A percentile compares a stretch with the other conserved stretches of the same genome.
phyloP scores from a whole-genome alignment of 345 rosid species.

The Lepidium sativum region DNA sequence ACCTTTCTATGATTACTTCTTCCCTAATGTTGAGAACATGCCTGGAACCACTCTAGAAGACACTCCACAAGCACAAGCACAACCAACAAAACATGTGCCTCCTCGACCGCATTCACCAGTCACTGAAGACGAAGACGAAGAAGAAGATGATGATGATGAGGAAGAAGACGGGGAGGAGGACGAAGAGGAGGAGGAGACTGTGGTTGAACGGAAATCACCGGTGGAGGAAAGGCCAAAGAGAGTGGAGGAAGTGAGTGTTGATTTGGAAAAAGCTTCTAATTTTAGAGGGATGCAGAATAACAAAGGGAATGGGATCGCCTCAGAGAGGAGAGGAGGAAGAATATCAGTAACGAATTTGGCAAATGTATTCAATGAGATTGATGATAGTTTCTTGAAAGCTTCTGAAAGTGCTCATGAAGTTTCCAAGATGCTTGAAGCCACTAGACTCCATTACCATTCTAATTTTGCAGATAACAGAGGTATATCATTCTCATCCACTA shows the following conservation, averaged over 20 bases:
- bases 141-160: neutral
- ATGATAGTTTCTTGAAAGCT: constrained; percentile 86
- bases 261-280: constrained; percentile 26
- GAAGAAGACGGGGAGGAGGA: constrained; percentile 9
- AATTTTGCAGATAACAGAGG: constrained; percentile 95
- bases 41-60: constrained; percentile 58
- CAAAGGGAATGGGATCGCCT: constrained; percentile 25
- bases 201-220: constrained; percentile 21
- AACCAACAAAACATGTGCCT: constrained; percentile 34
- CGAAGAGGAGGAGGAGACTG: constrained; percentile 24
- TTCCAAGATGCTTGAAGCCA: constrained; percentile 92
- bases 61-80: constrained; percentile 28
- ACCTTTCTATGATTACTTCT: constrained; percentile 40
- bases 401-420: constrained; percentile 89
- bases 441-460: constrained; percentile 94
- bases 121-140: constrained; percentile 12
- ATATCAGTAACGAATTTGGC: constrained; percentile 29
- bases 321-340: constrained; percentile 37
- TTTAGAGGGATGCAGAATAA: constrained; percentile 35
- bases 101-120: constrained; percentile 19
- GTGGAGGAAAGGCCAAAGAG: constrained; percentile 34
- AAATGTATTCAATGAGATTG: constrained; percentile 55
- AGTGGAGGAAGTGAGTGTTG: constrained; percentile 26
- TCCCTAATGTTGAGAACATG: constrained; percentile 36
- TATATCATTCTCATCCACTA: constrained; percentile 28